Evolutionary conservation across 495 filamentous ascomycete species (phyloP).

Genomic region (Cenococcum geophilum): DNA sequence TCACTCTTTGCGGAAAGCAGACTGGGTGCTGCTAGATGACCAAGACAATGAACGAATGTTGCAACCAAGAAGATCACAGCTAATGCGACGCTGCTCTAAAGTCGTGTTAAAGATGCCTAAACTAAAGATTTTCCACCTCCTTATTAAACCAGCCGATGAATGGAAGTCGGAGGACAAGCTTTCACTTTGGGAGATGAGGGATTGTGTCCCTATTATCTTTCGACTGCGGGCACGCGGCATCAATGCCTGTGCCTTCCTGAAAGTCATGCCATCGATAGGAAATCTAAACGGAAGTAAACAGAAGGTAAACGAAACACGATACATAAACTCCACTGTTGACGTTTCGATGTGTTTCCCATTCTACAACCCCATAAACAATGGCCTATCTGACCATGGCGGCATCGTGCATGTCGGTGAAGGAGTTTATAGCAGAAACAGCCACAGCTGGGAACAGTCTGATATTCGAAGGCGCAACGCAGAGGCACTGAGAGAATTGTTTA

Average conservation of each 20-base stretch:
- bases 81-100: neutral
- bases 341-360: neutral
- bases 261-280: neutral
- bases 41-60: neutral
- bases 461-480: neutral
- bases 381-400: neutral
- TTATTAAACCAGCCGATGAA: neutral
- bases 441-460: neutral
- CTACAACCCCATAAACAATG: neutral
- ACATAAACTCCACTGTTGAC: neutral
- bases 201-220: neutral
- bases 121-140: neutral
- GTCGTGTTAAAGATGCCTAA: neutral
- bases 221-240: neutral
- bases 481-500: neutral
- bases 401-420: neutral
- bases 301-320: neutral
- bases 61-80: neutral
- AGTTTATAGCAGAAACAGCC: neutral
- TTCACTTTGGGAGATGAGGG: neutral
- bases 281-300: neutral
- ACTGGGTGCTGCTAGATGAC: neutral
- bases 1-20: neutral
- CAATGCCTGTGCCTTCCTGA: neutral
- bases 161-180: neutral